Evolutionary conservation across 2,329 filamentous ascomycete genomes (phyloP).

Genomic region (Ceratocystis lukuohia): DNA sequence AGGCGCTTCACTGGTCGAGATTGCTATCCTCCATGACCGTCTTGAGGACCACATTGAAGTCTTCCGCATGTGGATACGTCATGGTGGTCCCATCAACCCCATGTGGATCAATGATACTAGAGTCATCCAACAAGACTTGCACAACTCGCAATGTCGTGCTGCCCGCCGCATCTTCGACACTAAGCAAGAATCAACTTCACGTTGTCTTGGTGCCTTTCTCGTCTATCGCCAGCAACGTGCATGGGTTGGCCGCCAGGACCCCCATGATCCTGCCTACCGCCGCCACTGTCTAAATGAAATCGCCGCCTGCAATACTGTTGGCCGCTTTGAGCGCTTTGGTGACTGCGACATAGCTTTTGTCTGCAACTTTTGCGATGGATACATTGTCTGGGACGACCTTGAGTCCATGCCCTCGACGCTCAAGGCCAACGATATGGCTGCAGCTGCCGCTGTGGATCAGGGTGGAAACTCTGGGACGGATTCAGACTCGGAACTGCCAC

Average conservation of each 20-base stretch:
- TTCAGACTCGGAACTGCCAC: constrained; percentile 5
- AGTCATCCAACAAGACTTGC: constrained; percentile 37
- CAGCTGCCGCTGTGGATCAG: not conserved
- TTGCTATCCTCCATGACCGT: constrained; percentile 33
- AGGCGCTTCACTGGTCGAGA: constrained; percentile 42
- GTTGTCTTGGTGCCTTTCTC: constrained; percentile 45
- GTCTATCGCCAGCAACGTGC: constrained; percentile 37
- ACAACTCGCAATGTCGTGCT: constrained; percentile 45
- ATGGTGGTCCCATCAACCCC: constrained; percentile 42
- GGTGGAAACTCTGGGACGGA: not conserved
- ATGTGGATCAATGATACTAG: constrained; percentile 42
- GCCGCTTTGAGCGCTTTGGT: constrained; percentile 43
- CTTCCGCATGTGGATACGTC: constrained; percentile 42
- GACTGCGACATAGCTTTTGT: constrained; percentile 43
- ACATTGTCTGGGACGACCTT: constrained; percentile 45
- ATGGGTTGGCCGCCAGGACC: constrained; percentile 16
- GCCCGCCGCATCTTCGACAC: constrained; percentile 42
- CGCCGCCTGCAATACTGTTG: constrained; percentile 37
- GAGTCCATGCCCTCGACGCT: constrained; percentile 36
- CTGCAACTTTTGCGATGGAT: constrained; percentile 49
- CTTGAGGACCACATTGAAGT: constrained; percentile 37
- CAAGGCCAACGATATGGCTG: not conserved
- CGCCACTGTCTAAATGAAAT: constrained; percentile 36
- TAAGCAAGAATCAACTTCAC: constrained; percentile 34
- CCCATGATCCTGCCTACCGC: constrained; percentile 28